phyloP scores from a whole-genome alignment of 192 early-diverging fungal species.

The Chytriomyces confervae region DNA sequence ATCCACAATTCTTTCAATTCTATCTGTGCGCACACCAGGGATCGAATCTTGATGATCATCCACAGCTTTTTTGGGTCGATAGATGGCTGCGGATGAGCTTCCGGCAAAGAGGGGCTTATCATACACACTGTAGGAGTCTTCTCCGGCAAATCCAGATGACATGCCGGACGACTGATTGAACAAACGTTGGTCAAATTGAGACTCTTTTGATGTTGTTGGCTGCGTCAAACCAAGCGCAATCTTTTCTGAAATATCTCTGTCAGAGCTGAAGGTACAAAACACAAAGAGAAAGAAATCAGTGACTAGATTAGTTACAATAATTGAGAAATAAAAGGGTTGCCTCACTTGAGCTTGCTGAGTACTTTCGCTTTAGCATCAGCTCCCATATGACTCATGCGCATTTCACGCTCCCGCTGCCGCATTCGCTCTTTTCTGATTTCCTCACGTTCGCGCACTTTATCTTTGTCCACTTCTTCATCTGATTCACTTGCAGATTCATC shows the following conservation, averaged over 20 bases:
- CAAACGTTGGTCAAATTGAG: slow-evolving; percentile 91
- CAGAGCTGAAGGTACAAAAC: slow-evolving; percentile 53
- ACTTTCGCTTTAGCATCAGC: slow-evolving; percentile 83
- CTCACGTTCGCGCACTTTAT: slow-evolving; percentile 80
- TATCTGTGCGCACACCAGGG: slow-evolving; percentile 70
- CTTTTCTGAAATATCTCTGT: slow-evolving; percentile 98
- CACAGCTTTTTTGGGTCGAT: slow-evolving; percentile 71
- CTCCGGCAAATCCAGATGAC: slow-evolving; percentile 84
- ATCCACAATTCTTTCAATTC: slow-evolving; percentile 71
- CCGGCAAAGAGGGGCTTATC: slow-evolving; percentile 93
- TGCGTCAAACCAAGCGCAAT: slow-evolving; percentile 96
- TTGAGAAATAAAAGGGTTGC: slow-evolving; percentile 23
- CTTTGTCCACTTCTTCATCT: slow-evolving; percentile 65
- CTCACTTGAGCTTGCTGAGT: slow-evolving; percentile 44
- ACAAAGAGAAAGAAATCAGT: slow-evolving; percentile 7
- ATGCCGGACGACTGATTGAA: slow-evolving; percentile 93
- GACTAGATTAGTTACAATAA: slow-evolving; percentile 9
- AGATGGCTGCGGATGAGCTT: slow-evolving; percentile 70
- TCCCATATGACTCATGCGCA: slow-evolving; percentile 88
- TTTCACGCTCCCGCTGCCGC: slow-evolving; percentile 84
- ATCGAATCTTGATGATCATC: slow-evolving; percentile 62
- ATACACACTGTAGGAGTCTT: slow-evolving; percentile 92
- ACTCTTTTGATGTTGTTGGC: slow-evolving; percentile 85
- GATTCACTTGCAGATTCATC: slow-evolving; percentile 34
- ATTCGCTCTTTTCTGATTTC: slow-evolving; percentile 81